Evolutionary conservation across 1,139 yeast species (phyloP), one percentile per base, ranked within the genome.

Genomic region (Kodamaea plutei): DNA sequence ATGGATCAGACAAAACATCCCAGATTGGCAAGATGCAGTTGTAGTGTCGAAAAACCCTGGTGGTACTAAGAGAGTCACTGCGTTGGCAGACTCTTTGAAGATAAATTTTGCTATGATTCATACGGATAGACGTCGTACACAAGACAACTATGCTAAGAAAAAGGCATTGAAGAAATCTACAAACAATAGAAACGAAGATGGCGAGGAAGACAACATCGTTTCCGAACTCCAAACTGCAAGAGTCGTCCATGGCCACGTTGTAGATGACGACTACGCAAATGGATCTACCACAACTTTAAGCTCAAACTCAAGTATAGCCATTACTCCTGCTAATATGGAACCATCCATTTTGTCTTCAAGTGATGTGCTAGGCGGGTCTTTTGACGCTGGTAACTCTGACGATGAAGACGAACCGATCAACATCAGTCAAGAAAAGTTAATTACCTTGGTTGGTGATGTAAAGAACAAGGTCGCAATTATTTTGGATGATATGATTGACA

Each of bases 61-160:
- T 41, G 99, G 98, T 30, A 89, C 98, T 15, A 93, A 93, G 57
- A 75, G 98, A 45, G 99, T 91, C 32, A 93, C 99, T 20, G 93
- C 96, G 2, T 69, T 93, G 51, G 98, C 98, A 7, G 99, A 93
- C 61, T 79, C 93, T 19, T 72, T 93, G 47, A 91, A 91, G 61
- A 87, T 91, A 45, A 88, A 91, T 58, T 93, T 93, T 53, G 99
- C 98, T 38, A 91, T 93, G 97, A 91, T 93, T 47, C 97, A 93
- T 56, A 91, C 98, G 19, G 98, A 91, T 61, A 79, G 97, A 55
- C 82, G 96, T 59, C 80, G 98, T 60, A 77, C 81, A 28, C 81
- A 80, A 49, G 95, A 84, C 58, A 71, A 75, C 34, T 82, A 76
- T 47, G 58, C 61, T 31, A 61, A 58, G 43, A 63, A 56, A 32